Evolutionary conservation across 1,284 basidiomycete species (phyloP), one percentile per base, ranked within the genome.

Genomic region (Inonotus hispidus): DNA sequence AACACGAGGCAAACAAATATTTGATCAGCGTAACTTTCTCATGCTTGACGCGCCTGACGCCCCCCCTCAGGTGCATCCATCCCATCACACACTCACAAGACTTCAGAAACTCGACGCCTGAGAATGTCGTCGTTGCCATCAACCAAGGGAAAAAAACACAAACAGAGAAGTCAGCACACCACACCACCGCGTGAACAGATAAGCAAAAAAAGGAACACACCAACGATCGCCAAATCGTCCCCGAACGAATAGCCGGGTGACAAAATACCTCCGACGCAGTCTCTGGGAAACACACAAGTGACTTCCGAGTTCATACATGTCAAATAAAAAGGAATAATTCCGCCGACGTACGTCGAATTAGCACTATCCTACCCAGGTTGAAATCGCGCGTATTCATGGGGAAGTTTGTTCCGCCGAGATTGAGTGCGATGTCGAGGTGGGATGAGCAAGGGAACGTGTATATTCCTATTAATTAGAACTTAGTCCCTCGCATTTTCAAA

Each of bases 191-290:
- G 46, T 29, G 25, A 23, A 21, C 13, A 46, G 63, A 58, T 19
- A 56, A 5, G 29, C 54, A 58, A 43, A 16, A 16, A 32, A 32
- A 6, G 21, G 5, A 19, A 67, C 73, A 54, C 63, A 67, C 83
- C 88, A 54, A 90, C 75, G 66, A 91, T 88, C 2, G 83, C 83
- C 13, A 84, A 72, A 67, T 83, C 77, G 45, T 73, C 63, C 2
- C 81, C 78, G 68, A 83, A 78, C 14, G 71, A 74, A 53, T 74
- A 70, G 45, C 74, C 78, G 25, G 85, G 72, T 1, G 79, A 79
- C 27, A 92, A 73, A 49, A 93, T 77, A 1, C 85, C 86, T 4
- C 86, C 90, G 2, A 92, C 75, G 69, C 91, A 93, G 62, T 73
- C 71, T 2, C 77, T 79, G 64, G 59, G 46, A 38, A 29, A 16